These are phyloP conservation scores for Rhododendron griersonianum DNA, from an alignment of 148 eudicot genomes.

Conservation along the genomic window DNA sequence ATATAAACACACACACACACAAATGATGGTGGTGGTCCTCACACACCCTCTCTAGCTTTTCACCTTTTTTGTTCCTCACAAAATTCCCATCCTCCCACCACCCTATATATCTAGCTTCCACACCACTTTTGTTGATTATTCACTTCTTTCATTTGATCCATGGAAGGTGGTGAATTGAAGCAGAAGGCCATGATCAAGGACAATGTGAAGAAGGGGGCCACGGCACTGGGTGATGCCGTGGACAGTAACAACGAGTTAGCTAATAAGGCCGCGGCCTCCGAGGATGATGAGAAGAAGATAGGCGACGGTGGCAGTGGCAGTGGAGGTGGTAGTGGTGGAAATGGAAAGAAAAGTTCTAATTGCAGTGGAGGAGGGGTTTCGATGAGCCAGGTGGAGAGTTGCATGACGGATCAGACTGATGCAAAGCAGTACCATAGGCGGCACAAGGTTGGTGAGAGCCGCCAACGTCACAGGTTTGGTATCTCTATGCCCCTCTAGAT, in stretches of 20 bases:
- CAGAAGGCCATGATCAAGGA: not conserved
- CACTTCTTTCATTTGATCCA: not conserved
- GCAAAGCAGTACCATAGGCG: constrained; percentile 13
- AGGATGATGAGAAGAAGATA: not conserved
- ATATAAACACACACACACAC: constrained; percentile 19
- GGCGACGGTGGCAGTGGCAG: not conserved
- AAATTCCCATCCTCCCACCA: constrained; percentile 27
- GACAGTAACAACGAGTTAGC: not conserved
- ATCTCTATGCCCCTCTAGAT: not conserved
- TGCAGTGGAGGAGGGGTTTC: not conserved
- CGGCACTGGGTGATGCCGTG: constrained; percentile 26
- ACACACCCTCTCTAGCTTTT: constrained; percentile 31
- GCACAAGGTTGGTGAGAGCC: too few species aligned
- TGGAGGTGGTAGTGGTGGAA: not conserved
- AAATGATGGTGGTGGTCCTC: constrained; percentile 41
- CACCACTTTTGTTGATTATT: not conserved
- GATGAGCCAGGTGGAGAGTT: constrained; percentile 34
- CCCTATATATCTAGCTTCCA: not conserved
- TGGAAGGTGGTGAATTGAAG: not conserved
- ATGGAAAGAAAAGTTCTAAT: not conserved
- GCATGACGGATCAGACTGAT: constrained; percentile 30
- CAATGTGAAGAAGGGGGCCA: constrained; percentile 11
- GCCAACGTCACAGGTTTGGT: constrained; percentile 38
- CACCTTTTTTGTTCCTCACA: constrained; percentile 6
- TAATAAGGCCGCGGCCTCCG: too few species aligned